Conservation (phyloP, 495 filamentous ascomycete species). For the Aspergillus baeticus region DNA sequence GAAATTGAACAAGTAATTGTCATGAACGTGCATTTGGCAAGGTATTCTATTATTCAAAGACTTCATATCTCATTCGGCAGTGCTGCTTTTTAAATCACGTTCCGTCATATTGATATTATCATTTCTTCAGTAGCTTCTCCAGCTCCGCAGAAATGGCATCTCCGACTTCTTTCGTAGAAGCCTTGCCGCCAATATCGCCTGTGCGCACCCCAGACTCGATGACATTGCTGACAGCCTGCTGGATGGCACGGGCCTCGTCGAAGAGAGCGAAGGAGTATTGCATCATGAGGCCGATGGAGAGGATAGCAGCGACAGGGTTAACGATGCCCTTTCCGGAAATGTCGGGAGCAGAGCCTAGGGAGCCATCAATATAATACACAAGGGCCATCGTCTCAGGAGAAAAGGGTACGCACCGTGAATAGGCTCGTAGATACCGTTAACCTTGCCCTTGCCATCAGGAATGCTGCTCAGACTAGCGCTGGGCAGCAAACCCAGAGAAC, state of each 20-base stretch:
- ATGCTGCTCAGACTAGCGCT: conserved; percentile 85
- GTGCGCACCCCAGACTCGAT: conserved; percentile 53
- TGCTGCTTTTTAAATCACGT: background rate
- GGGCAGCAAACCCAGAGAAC: conserved; percentile 84
- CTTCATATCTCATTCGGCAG: too few species aligned
- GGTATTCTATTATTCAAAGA: background rate
- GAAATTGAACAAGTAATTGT: background rate
- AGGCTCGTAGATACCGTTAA: conserved; percentile 88
- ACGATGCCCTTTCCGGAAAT: conserved; percentile 89
- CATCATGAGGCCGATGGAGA: conserved; percentile 57
- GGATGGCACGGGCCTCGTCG: conserved; percentile 51
- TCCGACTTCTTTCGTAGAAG: conserved; percentile 50
- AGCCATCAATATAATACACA: background rate
- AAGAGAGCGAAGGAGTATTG: conserved; percentile 52
- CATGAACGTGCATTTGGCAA: background rate
- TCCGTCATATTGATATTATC: background rate
- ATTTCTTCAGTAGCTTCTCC: conserved; percentile 45
- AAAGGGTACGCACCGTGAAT: conserved; percentile 75
- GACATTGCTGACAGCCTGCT: conserved; percentile 52
- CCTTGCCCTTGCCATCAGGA: conserved; percentile 63
- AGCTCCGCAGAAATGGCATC: conserved; percentile 52
- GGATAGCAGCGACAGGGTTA: conserved; percentile 60
- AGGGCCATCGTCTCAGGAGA: too few species aligned
- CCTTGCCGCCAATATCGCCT: conserved; percentile 54
- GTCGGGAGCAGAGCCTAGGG: conserved; percentile 45